A percentile compares a stretch with the other conserved stretches of the same genome.
Evolutionary conservation across 257 asterid genomes (phyloP).

Genomic region (Voacanga thouarsii): DNA sequence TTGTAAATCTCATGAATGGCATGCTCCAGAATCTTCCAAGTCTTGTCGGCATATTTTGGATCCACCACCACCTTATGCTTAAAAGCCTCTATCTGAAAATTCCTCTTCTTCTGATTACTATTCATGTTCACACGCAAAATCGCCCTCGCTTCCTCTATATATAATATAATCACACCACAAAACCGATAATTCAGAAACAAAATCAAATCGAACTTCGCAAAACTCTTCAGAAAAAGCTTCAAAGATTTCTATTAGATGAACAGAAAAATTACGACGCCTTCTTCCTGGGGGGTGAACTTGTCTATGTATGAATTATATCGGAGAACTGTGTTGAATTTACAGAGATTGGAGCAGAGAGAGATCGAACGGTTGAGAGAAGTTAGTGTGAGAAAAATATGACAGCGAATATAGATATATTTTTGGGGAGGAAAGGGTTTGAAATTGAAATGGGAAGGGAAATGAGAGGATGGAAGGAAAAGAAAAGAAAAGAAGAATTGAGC

Average conservation of each 20-base stretch:
- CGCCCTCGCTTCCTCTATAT: background rate
- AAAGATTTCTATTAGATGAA: background rate
- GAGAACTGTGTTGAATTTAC: background rate
- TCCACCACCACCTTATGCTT: conserved; percentile 87
- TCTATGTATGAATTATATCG: background rate
- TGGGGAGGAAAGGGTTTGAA: background rate
- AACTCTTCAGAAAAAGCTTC: background rate
- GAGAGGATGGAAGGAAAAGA: background rate
- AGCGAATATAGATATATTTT: too few relatives aligned
- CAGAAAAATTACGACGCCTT: background rate
- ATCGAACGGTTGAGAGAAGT: conserved; percentile 13
- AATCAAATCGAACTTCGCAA: conserved; percentile 10
- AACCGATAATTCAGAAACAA: background rate
- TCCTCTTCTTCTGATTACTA: conserved; percentile 66
- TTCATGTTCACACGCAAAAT: conserved; percentile 35
- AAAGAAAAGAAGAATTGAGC: background rate
- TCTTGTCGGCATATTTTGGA: conserved; percentile 89
- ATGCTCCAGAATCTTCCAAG: conserved; percentile 86
- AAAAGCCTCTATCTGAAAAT: conserved; percentile 83
- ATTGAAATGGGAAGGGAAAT: too few relatives aligned
- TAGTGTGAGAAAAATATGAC: background rate
- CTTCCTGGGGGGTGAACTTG: background rate
- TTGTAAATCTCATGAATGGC: conserved; percentile 86
- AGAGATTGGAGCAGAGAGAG: background rate
- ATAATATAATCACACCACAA: background rate